These are phyloP conservation scores for Pilatotrama ljubarskyi DNA, from an alignment of 768 basidiomycete genomes.

Conservation along the genomic window DNA sequence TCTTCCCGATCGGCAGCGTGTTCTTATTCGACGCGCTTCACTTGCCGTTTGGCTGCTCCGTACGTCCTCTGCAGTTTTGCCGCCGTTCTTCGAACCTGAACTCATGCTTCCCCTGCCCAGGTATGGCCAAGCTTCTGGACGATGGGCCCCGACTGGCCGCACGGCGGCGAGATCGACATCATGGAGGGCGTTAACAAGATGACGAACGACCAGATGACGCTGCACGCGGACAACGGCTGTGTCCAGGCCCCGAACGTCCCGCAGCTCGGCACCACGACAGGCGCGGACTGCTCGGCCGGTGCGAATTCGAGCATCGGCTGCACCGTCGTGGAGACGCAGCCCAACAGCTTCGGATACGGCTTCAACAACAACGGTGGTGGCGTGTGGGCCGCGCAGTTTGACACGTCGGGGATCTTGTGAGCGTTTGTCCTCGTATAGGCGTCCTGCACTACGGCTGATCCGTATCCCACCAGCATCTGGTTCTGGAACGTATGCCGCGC, in stretches of 20 bases:
- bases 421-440: conserved; percentile 13
- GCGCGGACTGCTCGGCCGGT: conserved; percentile 33
- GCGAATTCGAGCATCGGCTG: conserved; percentile 23
- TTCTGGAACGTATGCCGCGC: conserved; percentile 43
- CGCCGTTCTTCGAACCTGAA: not conserved
- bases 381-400: conserved; percentile 69
- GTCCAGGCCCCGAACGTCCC: conserved; percentile 29
- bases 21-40: conserved; percentile 49
- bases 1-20: conserved; percentile 43
- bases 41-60: conserved; percentile 59
- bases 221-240: conserved; percentile 48
- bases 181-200: conserved; percentile 56
- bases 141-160: conserved; percentile 37
- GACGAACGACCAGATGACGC: conserved; percentile 52
- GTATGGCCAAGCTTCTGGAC: conserved; percentile 35
- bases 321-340: conserved; percentile 30
- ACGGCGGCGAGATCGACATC: conserved; percentile 41
- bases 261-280: conserved; percentile 35
- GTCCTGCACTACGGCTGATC: not conserved
- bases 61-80: conserved; percentile 24
- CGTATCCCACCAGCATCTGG: conserved; percentile 41
- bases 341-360: conserved; percentile 40
- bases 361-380: conserved; percentile 54
- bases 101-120: not conserved
- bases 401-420: conserved; percentile 50